Base-by-base conservation (phyloP, 129 eudicot genomes). In the Flaveria trinervia region DNA sequence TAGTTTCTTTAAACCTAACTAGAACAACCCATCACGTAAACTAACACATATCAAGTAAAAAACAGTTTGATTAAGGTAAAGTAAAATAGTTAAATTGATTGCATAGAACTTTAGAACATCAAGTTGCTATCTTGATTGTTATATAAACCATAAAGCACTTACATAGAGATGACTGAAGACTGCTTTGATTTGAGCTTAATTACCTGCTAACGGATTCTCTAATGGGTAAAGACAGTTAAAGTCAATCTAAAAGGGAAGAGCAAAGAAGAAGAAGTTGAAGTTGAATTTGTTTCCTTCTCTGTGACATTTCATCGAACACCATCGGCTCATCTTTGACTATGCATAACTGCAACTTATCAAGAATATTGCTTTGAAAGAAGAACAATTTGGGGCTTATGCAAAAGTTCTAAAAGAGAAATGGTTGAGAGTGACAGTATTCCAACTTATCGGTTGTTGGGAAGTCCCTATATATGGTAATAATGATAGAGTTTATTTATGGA, bases 221-320 rank as follows among this genome's bases (percentile, higher is more conserved):
- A 18, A 68, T 65, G 71, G 50, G 46, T 39, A 65, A 65, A 65
- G 71, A 39, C 17, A 8, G 7, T 65, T 39, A 36, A 36, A 7
- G 41, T 36, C 41, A 36, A 36, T 5, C 41, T 36, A 5, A 36
- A 18, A 68, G 33, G 73, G n/a, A 67, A 66, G 56, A 43, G 36
- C 12, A 39, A 68, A 44, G 36, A 30, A 30, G 36, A 3, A 3
- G 41, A 36, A 36, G 41, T 65, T 65, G 72, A 69, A 69, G 60
- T 6, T 46, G 55, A 41, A 44, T 12, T 17, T 14, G 45, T 49
- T 62, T 59, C 14, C 25, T 49, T 70, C 14, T 49, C 61, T 49
- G 75, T 25, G 60, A 49, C 59, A 28, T 70, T 48, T 70, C 61
- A 46, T 69, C 56, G 73, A 69, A 69, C 39, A 68, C 59, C 57